Evolutionary conservation across 2,329 filamentous ascomycete species (phyloP).

Genomic region (Stagonosporopsis vannaccii): DNA sequence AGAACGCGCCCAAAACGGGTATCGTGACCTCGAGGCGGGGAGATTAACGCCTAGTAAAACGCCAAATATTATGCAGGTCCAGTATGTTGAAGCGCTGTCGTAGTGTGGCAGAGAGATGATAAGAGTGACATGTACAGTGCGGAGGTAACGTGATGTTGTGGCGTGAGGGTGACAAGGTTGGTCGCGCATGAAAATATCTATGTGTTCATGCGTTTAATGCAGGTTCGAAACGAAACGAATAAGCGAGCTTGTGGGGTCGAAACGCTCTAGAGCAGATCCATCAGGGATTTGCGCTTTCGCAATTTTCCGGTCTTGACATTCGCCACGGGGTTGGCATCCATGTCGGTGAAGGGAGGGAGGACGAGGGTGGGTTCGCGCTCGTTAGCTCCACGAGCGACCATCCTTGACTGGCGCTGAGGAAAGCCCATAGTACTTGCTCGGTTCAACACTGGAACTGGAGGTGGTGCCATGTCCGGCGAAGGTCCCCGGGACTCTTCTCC

Average conservation of each 20-base stretch:
- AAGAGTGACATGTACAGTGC: conserved; percentile 18
- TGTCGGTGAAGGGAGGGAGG: conserved; percentile 42
- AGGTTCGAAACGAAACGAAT: conserved; percentile 28
- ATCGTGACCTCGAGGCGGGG: conserved; percentile 19
- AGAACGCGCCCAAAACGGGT: conserved; percentile 18
- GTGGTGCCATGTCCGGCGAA: conserved; percentile 33
- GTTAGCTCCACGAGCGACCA: conserved; percentile 46
- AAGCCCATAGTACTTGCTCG: conserved; percentile 20
- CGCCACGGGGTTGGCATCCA: conserved; percentile 22
- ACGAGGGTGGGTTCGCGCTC: conserved; percentile 46
- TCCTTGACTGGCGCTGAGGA: conserved; percentile 27
- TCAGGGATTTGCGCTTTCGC: conserved; percentile 48
- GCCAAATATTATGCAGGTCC: conserved; percentile 27
- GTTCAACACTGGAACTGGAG: conserved; percentile 31
- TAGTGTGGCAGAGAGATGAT: conserved; percentile 14
- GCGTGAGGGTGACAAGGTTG: conserved; percentile 13
- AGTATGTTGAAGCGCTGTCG: conserved; percentile 13
- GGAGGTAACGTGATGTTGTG: conserved; percentile 12
- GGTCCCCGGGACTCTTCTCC: conserved; percentile 24
- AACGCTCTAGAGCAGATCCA: conserved; percentile 41
- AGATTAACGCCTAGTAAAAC: conserved; percentile 12
- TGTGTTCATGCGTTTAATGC: conserved; percentile 22
- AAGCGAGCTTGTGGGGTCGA: conserved; percentile 21
- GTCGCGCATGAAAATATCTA: conserved; percentile 23
- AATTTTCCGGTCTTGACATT: conserved; percentile 38